Evolutionary conservation across 352 stramenopile species (phyloP).

Genomic region (Sclerospora graminicola): DNA sequence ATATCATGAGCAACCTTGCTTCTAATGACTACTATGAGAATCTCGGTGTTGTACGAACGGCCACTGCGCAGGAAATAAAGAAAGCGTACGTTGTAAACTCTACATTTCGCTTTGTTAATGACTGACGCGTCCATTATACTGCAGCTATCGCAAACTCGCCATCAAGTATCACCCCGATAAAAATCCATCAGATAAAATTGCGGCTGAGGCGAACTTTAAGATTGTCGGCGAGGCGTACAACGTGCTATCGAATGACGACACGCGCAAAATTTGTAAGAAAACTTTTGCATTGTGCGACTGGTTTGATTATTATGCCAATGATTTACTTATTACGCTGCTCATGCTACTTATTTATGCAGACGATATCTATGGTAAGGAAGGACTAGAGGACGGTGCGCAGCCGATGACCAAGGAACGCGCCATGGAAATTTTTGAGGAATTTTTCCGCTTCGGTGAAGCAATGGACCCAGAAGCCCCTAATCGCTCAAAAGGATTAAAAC

Average conservation of each 20-base stretch:
- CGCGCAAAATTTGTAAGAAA: conserved; percentile 75
- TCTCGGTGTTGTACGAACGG: conserved; percentile 52
- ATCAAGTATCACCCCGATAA: conserved; percentile 92
- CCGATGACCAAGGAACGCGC: conserved; percentile 79
- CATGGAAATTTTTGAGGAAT: conserved; percentile 81
- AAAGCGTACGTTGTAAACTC: conserved; percentile 42
- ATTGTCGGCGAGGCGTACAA: conserved; percentile 91
- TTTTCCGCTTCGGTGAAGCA: conserved; percentile 74
- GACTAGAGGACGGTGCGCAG: conserved; percentile 73
- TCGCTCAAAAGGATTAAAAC: conserved; percentile 66
- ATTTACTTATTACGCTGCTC: conserved; percentile 2
- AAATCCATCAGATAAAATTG: conserved; percentile 75
- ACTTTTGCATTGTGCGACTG: neutral
- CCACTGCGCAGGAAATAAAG: conserved; percentile 77
- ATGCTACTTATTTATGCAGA: conserved; percentile 27
- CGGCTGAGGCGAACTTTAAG: conserved; percentile 90
- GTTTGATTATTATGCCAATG: neutral
- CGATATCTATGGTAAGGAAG: conserved; percentile 90
- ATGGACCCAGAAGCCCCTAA: conserved; percentile 80
- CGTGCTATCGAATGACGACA: conserved; percentile 87
- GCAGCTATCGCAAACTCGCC: conserved; percentile 85
- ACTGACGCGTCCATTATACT: neutral
- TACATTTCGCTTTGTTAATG: too few relatives aligned
- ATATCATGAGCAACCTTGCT: conserved; percentile 36
- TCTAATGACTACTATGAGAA: conserved; percentile 85